Evolutionary conservation across 2,329 filamentous ascomycete species (phyloP), one percentile per base, ranked within the genome.

Genomic region (Fusarium sp.): DNA sequence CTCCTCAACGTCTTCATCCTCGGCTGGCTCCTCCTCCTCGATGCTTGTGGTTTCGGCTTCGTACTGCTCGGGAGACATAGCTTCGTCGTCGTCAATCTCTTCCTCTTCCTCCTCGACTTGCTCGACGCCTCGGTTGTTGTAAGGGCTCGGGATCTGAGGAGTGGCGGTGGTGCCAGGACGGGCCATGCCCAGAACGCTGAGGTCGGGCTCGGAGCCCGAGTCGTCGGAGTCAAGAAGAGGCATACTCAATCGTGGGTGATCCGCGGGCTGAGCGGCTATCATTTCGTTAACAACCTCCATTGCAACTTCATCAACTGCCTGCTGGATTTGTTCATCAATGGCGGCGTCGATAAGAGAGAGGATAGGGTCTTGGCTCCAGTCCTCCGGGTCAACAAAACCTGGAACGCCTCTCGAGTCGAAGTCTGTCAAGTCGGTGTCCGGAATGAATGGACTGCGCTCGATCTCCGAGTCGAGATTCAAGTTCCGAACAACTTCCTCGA

Each of bases 201-300:
- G 66, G 56, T 81, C 79, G 33, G 78, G 78, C 61, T 81, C 79
- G 4, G 79, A 80, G 65, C 73, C 74, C 1, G 78, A 79, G 20
- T 76, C 78, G 56, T 81, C 79, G 6, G 77, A 79, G 14, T 77
- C 77, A 6, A 76, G 63, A 2, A 76, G 67, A 9, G 79, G 77
- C 78, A 81, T 76, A 67, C 79, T 81, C 29, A 81, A 75, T 36
- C 79, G 75, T 23, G 77, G 70, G 46, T 74, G 76, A 49, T 76
- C 62, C 20, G 67, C 69, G 29, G 71, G 72, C 11, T 73, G 71
- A 27, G 77, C 73, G 51, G 77, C 79, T 80, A 66, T 8, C 20
- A 27, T n/a, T 18, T 29, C 38, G 61, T 77, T 33, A 70, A 68
- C 49, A 70, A 68, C 49, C 20, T 42, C 38, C 11, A 42, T 42